Percentiles rank a stretch among this genome's conserved stretches.
Conservation (phyloP, 768 basidiomycete species). For the Collybia sordida region DNA sequence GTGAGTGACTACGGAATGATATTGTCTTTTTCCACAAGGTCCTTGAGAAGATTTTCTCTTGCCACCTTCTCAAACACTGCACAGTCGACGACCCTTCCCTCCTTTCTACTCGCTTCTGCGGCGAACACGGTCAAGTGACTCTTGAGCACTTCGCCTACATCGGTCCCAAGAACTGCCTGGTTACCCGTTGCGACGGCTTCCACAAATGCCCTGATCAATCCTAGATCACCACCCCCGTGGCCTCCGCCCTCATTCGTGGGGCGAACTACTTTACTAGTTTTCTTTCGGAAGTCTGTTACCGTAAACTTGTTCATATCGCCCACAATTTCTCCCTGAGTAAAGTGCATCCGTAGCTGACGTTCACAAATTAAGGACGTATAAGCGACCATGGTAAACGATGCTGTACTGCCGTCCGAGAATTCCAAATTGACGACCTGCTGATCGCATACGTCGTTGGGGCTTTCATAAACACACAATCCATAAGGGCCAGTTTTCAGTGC, state of each 20-base stretch:
- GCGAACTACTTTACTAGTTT: constrained; percentile 37
- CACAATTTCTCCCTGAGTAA: constrained; percentile 85
- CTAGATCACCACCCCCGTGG: constrained; percentile 83
- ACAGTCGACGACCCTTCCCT: constrained; percentile 72
- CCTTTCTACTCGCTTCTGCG: constrained; percentile 72
- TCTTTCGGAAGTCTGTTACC: constrained; percentile 72
- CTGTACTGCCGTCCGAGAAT: constrained; percentile 79
- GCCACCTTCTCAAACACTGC: constrained; percentile 57
- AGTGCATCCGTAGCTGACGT: constrained; percentile 83
- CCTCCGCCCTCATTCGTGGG: constrained; percentile 65
- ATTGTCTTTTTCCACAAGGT: neutral
- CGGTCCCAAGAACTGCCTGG: constrained; percentile 67
- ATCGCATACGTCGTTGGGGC: constrained; percentile 84
- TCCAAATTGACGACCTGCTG: constrained; percentile 91
- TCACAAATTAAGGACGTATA: constrained; percentile 78
- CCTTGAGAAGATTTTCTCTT: constrained; percentile 24
- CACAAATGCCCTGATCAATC: constrained; percentile 74
- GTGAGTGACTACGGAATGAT: too few relatives aligned
- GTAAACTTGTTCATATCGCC: constrained; percentile 80
- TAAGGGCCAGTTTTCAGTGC: constrained; percentile 74
- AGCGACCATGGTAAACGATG: constrained; percentile 88
- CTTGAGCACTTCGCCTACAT: constrained; percentile 66
- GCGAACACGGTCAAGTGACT: constrained; percentile 88
- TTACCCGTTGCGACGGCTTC: constrained; percentile 66
- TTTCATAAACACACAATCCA: constrained; percentile 84